Conservation (phyloP, 257 asterid species). For the Lavandula angustifolia region DNA sequence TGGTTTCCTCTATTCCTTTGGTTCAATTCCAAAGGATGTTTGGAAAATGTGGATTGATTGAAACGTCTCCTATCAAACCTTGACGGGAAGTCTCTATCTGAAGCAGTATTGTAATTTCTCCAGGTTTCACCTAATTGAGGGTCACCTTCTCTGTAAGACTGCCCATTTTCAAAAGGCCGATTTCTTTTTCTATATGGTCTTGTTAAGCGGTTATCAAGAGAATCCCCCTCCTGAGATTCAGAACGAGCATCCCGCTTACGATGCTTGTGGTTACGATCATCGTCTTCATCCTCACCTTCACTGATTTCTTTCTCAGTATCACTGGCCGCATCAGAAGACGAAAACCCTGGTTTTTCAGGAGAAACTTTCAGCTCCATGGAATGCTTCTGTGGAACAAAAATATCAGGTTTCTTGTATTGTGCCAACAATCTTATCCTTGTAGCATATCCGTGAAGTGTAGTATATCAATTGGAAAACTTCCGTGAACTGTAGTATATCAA, state of each 20-base stretch:
- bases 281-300: constrained; percentile 97
- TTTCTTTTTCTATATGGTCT: constrained; percentile 74
- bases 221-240: constrained; percentile 67
- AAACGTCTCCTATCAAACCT: constrained; percentile 67
- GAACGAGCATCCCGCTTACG: constrained; percentile 75
- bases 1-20: constrained; percentile 65
- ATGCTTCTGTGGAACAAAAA: constrained; percentile 28
- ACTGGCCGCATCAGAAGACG: constrained; percentile 63
- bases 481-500: constrained; percentile 10
- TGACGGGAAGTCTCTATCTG: constrained; percentile 53
- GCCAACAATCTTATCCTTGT: constrained; percentile 21
- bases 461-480: constrained; percentile 20
- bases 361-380: constrained; percentile 76
- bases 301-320: constrained; percentile 88
- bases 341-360: constrained; percentile 62
- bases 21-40: constrained; percentile 59
- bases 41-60: constrained; percentile 55
- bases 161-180: constrained; percentile 80
- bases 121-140: constrained; percentile 57
- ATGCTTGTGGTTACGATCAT: constrained; percentile 98
- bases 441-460: constrained; percentile 20
- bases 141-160: constrained; percentile 58
- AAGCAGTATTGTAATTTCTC: constrained; percentile 43
- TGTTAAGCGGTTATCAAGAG: constrained; percentile 56
- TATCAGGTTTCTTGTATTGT: constrained; percentile 3